These are phyloP conservation scores for Globisporangium abappressorium DNA, from an alignment of 352 stramenopile genomes.

Conservation along the genomic window DNA sequence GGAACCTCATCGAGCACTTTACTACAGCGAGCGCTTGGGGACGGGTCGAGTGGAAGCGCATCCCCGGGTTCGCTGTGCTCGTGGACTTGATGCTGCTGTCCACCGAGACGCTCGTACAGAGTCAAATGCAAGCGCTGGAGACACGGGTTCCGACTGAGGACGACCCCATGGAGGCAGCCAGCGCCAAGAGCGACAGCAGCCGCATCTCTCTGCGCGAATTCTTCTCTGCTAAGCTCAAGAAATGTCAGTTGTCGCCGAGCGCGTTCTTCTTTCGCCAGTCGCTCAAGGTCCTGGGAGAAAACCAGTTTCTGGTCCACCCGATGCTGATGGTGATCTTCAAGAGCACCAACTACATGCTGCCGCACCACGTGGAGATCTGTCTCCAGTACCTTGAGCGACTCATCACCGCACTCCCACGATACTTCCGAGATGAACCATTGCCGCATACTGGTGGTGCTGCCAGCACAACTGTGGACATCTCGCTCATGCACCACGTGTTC, in stretches of 20 bases:
- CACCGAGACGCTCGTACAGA: conserved; percentile 36
- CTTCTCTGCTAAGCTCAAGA: conserved; percentile 30
- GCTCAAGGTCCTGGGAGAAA: conserved; percentile 50
- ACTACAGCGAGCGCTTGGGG: conserved; percentile 33
- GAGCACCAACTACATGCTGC: conserved; percentile 64
- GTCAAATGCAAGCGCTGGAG: conserved; percentile 42
- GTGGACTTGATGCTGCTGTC: conserved; percentile 40
- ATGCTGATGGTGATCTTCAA: conserved; percentile 58
- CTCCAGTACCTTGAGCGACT: conserved; percentile 65
- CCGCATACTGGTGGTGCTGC: conserved; percentile 5
- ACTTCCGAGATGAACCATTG: conserved; percentile 42
- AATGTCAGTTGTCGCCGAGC: conserved; percentile 21
- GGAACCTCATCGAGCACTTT: conserved; percentile 59
- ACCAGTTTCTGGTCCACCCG: conserved; percentile 47
- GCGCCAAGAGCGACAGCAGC: conserved; percentile 22
- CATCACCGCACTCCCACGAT: conserved; percentile 52
- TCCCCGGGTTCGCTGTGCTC: conserved; percentile 51
- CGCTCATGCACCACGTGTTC: conserved; percentile 50
- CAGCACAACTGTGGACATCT: conserved; percentile 27
- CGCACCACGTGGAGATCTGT: conserved; percentile 69
- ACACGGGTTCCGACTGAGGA: conserved; percentile 26
- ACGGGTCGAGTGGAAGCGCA: conserved; percentile 59
- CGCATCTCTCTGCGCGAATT: conserved; percentile 26
- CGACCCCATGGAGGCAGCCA: conserved; percentile 32
- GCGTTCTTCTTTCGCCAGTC: conserved; percentile 55